phyloP scores from a whole-genome alignment of 768 basidiomycete genomes.

The Lactifluus rugatus region DNA sequence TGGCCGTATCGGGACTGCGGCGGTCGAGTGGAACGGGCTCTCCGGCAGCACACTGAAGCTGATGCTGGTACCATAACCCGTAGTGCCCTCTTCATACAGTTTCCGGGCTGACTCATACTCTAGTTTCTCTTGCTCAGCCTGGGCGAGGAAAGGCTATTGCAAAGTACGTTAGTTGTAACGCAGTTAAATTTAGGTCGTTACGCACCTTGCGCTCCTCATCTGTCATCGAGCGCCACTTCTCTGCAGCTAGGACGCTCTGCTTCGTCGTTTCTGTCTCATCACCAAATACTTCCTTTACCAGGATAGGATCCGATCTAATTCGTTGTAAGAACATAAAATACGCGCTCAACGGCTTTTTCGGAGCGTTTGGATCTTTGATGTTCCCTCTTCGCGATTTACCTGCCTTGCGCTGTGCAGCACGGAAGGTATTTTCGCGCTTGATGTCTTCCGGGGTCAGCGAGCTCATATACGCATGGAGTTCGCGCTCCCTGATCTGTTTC shows the following conservation, averaged over 20 bases:
- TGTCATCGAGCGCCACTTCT: slow-evolving; percentile 87
- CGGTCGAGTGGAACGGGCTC: slow-evolving; percentile 41
- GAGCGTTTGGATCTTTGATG: slow-evolving; percentile 94
- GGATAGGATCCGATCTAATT: slow-evolving; percentile 65
- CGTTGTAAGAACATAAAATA: slow-evolving; percentile 94
- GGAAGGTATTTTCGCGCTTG: slow-evolving; percentile 85
- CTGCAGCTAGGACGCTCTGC: slow-evolving; percentile 88
- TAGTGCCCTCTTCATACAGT: slow-evolving; percentile 77
- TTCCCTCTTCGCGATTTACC: slow-evolving; percentile 90
- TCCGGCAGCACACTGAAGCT: slow-evolving; percentile 75
- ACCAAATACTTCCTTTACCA: slow-evolving; percentile 78
- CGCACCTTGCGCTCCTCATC: slow-evolving; percentile 87
- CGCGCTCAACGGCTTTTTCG: slow-evolving; percentile 89
- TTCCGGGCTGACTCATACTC: slow-evolving; percentile 82
- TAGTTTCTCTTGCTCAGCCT: slow-evolving; percentile 92
- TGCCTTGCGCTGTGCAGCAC: slow-evolving; percentile 85
- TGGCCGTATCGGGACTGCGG: slow-evolving; percentile 29
- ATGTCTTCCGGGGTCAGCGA: slow-evolving; percentile 89
- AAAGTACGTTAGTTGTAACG: slow-evolving; percentile 13
- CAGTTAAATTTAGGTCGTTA: slow-evolving; percentile 19
- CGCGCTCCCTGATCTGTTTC: slow-evolving; percentile 79
- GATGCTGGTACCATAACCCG: slow-evolving; percentile 60
- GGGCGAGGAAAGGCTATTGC: slow-evolving; percentile 76
- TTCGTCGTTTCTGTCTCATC: slow-evolving; percentile 90
- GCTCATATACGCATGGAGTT: slow-evolving; percentile 76